Base-by-base conservation (phyloP, 768 basidiomycete genomes). In the Trametes meyenii region DNA sequence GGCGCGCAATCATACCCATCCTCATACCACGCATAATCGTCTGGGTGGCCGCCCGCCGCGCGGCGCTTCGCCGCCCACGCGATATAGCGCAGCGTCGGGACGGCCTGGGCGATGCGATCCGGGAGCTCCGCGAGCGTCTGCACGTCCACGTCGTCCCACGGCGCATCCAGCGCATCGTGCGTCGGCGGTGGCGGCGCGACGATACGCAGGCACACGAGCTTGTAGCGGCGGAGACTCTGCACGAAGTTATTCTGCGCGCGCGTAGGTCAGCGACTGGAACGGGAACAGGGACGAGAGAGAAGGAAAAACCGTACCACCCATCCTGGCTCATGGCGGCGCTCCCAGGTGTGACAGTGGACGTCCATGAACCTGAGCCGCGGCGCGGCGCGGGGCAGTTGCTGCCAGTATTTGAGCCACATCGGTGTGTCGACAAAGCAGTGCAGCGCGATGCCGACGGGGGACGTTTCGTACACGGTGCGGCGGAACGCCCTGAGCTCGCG, bases 1-100 rank as follows among this genome's bases (percentile, higher is more conserved):
- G 48, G 49, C 4, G 60, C 60, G n/a, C 60, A 61, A 42, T 61
- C 60, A 33, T 55, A 55, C 40, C 3, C 60, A 23, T 39, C 54
- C 49, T 61, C 60, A 49, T 55, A 55, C 60, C 60, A 61, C 48
- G 48, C 54, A 33, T 55, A 61, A 21, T 61, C 54, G 21, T 58
- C 56, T 13, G 23, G 24, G 14, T 50, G 39, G 0, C 17, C 40
- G 8, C 48, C 48, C 6, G 54, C 49, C 13, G 38, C 48, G 33
- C 48, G 40, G 48, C 60, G 60, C 49, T 45, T 61, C 12, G 60
- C 48, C 5, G 60, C 60, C 60, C 60, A 61, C n/a, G 60, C 60
- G 48, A 61, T 44, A 33, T 61, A 61, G 29, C 60, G 60, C 1
- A 61, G 60, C 48, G 17, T 61, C 16, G 60, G 54, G 13, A 61